Percentiles rank a stretch among this genome's conserved stretches.
Evolutionary conservation across 2,329 filamentous ascomycete species (phyloP).

Genomic region (Beauveria sp.): DNA sequence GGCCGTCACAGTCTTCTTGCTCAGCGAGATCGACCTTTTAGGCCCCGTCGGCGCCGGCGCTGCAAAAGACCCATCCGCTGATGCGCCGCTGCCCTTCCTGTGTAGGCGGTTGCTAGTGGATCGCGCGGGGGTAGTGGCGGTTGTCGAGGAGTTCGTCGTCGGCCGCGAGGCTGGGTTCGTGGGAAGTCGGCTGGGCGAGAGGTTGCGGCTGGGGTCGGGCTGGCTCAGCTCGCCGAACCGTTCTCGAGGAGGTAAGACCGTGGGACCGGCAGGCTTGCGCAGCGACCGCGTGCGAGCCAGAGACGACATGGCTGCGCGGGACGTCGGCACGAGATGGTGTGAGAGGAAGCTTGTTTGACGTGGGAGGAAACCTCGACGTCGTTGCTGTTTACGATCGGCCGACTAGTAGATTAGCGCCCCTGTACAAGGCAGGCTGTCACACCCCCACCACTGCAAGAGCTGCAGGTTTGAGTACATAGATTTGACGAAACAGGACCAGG

Average conservation of each 20-base stretch:
- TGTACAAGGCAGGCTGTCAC: background rate
- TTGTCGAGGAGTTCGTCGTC: constrained; percentile 17
- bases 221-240: background rate
- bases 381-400: background rate
- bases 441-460: background rate
- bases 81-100: background rate
- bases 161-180: constrained; percentile 33
- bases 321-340: background rate
- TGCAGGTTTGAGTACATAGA: background rate
- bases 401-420: constrained; percentile 2
- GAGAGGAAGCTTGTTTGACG: background rate
- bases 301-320: constrained; percentile 31
- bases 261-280: constrained; percentile 31
- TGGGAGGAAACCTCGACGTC: background rate
- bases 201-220: constrained; percentile 23
- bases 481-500: too few relatives aligned
- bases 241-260: constrained; percentile 9
- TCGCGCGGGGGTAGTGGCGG: constrained; percentile 21
- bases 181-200: constrained; percentile 44
- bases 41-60: background rate
- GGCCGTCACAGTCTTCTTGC: constrained; percentile 8
- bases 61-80: background rate
- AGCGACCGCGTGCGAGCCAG: constrained; percentile 41
- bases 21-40: constrained; percentile 18
- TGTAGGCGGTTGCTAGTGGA: constrained; percentile 11